These are phyloP conservation scores for Brasenia schreberi DNA, from an alignment of 164 flowering plant species.

Conservation along the genomic window DNA sequence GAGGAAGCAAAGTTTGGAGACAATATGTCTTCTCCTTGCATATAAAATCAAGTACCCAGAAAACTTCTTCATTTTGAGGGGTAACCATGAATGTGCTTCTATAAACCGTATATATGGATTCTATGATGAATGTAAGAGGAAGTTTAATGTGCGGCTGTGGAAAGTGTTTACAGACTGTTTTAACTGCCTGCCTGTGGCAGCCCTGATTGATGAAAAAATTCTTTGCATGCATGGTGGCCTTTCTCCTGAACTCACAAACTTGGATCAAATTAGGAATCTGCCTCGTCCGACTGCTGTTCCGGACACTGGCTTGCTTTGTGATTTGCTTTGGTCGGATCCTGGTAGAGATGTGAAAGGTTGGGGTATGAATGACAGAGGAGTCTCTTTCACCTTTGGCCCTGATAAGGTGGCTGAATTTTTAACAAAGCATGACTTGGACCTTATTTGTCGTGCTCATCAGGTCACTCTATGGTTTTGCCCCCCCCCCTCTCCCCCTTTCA, in stretches of 20 bases:
- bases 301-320: conserved; percentile 45
- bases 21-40: conserved; percentile 3
- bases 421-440: conserved; percentile 40
- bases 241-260: conserved; percentile 36
- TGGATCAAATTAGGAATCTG: conserved; percentile 35
- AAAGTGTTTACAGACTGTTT: conserved; percentile 45
- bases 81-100: conserved; percentile 56
- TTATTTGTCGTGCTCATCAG: conserved; percentile 56
- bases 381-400: conserved; percentile 41
- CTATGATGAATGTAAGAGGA: conserved; percentile 18
- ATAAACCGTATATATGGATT: conserved; percentile 35
- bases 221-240: conserved; percentile 55
- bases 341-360: conserved; percentile 35
- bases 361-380: conserved; percentile 65
- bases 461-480: conserved; percentile 9
- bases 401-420: conserved; percentile 39
- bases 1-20: conserved; percentile 53
- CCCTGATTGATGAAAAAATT: conserved; percentile 42
- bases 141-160: conserved; percentile 48
- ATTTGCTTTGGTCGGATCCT: conserved; percentile 58
- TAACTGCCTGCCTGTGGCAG: conserved; percentile 50
- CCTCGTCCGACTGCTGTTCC: conserved; percentile 54
- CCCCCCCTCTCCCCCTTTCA: background rate
- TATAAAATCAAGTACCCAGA: background rate
- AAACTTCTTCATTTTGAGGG: conserved; percentile 23